Evolutionary conservation across 352 stramenopile genomes (phyloP), one percentile per base, ranked within the genome.

Genomic region (Globisporangium camurandrum): DNA sequence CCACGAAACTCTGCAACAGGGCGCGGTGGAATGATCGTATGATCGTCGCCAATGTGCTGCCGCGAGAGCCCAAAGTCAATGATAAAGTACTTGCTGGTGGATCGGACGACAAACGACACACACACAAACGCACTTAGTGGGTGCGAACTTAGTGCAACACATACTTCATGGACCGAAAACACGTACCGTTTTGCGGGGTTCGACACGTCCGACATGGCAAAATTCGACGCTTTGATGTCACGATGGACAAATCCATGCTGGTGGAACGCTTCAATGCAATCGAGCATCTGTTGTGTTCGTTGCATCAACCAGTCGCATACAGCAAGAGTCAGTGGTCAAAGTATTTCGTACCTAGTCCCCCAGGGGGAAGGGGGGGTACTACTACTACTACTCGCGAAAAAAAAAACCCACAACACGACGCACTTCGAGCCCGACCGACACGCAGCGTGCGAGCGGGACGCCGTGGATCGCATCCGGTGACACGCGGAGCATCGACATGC

Each of bases 191-290:
- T 85, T 37, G 49, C 49, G 17, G 69, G 55, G 44, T 77, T 84
- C 12, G 46, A 26, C 39, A 62, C 36, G 34, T 69, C 62, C 26
- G 66, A 81, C 10, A 92, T 60, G 12, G 81, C 84, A 59, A 95
- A 94, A 50, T 95, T 95, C 19, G 82, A 93, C 16, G 85, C 82
- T 58, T 95, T 95, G 54, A 95, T 87, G 58, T 95, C 85, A 9
- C 83, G 79, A 51, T 95, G 85, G 19, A 95, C 79, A 52, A 88
- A 95, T 10, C 84, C 85, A 49, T 89, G 79, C 23, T 61, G 64
- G 60, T 95, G 85, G 44, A 93, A 92, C 1, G 81, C 76, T 48
- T 94, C 82, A 36, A 95, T 89, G 49, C 75, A 88, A 47, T 92
- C 75, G 51, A 95, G 61, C 85, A 95, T 94, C 65, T 81, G 40